Base-by-base conservation (phyloP, 768 basidiomycete species). In the Leccinum longicurvipes region DNA sequence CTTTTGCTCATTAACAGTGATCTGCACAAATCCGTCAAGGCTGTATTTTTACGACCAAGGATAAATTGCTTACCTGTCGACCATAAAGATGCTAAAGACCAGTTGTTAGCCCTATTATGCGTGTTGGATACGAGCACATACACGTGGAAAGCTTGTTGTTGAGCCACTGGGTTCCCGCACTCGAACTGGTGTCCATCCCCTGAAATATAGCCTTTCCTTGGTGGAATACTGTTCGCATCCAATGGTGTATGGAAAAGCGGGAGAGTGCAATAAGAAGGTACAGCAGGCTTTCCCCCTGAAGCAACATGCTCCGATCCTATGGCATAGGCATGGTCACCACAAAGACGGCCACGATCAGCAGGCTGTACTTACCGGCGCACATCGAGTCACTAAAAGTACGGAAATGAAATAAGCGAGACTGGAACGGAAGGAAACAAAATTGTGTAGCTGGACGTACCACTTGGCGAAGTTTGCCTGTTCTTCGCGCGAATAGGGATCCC, bases 401-500 rank as follows among this genome's bases (percentile, higher is more conserved):
- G 9, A 17, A 5, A 14, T n/a, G 9, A n/a, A n/a, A n/a, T 63
- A 29, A 60, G 42, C 12, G 41, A 51, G n/a, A 27, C 6, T 0
- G 2, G 5, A 32, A 25, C 27, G 3, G 4, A 10, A 10, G 29
- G 12, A n/a, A 3, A 28, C 8, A n/a, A 4, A 3, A 2, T 10
- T 11, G 3, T 9, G 10, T 28, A 27, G 19, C 3, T 49, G 9
- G 15, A 66, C 76, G 46, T 61, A 81, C 81, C 83, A 85, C 61
- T 78, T 78, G 1, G 73, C 65, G 61, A 84, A 85, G 50, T 76
- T 74, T 0, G 72, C 49, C 60, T 79, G 79, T 48, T 85, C 82
- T 39, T 83, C 81, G 7, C 74, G 74, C 5, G 82, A 76, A 59
- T 85, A 85, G 0, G 83, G 84, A 64, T 85, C 83, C 70, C 79